Evolutionary conservation across 495 filamentous ascomycete genomes (phyloP).

Genomic region (Aspergillus taichungensis): DNA sequence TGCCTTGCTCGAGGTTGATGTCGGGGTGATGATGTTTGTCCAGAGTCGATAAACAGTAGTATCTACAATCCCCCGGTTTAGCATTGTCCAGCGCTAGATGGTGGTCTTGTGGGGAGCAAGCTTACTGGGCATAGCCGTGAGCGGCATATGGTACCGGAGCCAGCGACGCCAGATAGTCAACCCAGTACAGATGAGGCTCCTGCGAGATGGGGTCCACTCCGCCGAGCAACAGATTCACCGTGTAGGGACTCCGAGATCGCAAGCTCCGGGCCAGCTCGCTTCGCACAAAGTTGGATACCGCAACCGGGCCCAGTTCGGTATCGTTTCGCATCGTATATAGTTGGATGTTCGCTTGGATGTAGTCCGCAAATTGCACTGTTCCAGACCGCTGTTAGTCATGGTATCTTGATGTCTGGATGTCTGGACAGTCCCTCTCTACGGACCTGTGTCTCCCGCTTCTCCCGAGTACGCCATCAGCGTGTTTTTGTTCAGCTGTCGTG

Average conservation of each 20-base stretch:
- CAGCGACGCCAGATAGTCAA: slow-evolving; percentile 88
- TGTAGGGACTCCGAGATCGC: slow-evolving; percentile 86
- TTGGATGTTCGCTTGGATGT: slow-evolving; percentile 95
- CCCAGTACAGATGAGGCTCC: slow-evolving; percentile 88
- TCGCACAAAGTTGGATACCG: slow-evolving; percentile 85
- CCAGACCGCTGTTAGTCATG: slow-evolving; percentile 19
- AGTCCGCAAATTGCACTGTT: slow-evolving; percentile 96
- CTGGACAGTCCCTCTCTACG: slow-evolving; percentile 2
- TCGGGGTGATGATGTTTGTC: slow-evolving; percentile 98
- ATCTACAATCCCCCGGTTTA: slow-evolving; percentile 39
- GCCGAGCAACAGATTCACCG: slow-evolving; percentile 89
- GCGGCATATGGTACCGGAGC: slow-evolving; percentile 89
- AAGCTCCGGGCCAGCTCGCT: slow-evolving; percentile 83
- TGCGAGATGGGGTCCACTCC: slow-evolving; percentile 82
- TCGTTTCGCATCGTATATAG: slow-evolving; percentile 98
- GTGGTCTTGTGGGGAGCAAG: slow-evolving; percentile 8
- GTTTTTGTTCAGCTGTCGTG: slow-evolving; percentile 77
- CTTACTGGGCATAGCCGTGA: slow-evolving; percentile 95
- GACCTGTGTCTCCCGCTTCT: slow-evolving; percentile 94
- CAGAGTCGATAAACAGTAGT: slow-evolving; percentile 90
- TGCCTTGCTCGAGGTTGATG: slow-evolving; percentile 75
- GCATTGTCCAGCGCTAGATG: no score
- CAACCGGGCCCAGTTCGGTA: slow-evolving; percentile 77
- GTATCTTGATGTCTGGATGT: not conserved
- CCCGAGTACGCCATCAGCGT: slow-evolving; percentile 95